Evolutionary conservation across 169 alveolate genomes (phyloP), one percentile per base, ranked within the genome.

Genomic region (Cryptosporidium ubiquitum): DNA sequence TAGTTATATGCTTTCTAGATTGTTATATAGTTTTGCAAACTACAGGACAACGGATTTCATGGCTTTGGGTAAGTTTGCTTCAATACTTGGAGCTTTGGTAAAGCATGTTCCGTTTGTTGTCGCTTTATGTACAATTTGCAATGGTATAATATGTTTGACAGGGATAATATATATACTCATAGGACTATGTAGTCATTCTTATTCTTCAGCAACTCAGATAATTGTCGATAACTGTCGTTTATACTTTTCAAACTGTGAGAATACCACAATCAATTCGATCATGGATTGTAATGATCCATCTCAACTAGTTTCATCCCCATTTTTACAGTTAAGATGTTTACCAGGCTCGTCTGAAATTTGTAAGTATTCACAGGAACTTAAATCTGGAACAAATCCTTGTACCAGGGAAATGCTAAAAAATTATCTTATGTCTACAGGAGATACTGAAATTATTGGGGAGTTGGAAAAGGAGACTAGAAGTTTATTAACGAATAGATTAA

Each of bases 31-130:
- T 42, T 75, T 75, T 60, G 86, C 86, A 60, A 75, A 75, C 33
- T 75, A 75, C 44, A 75, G 86, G 37, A 75, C 86, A 10, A 75
- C 86, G 26, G 86, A 75, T 23, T 75, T 75, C 49, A 75, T 75
- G 86, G 86, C 86, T 23, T 40, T 75, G 5, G 86, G 86, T 2
- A 75, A 75, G 20, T 60, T 55, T 23, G 86, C 86, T 23, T 75
- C 86, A 14, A 55, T 75, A 37, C 31, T 75, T 5, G 86, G 86
- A 26, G 86, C 86, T 26, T 29, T 75, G 86, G 86, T 75, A 6
- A 75, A 75, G 68, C 86, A 75, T 31, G 58, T 75, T 35, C 86
- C 86, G 2, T 75, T 75, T 58, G 64, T 75, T 1, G 58, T 75
- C 9, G 35, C 86, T 10, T 5, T 42, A 16, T 75, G 86, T 60